Base-by-base conservation (phyloP, 2,329 filamentous ascomycete species). In the Monosporascus sp. region DNA sequence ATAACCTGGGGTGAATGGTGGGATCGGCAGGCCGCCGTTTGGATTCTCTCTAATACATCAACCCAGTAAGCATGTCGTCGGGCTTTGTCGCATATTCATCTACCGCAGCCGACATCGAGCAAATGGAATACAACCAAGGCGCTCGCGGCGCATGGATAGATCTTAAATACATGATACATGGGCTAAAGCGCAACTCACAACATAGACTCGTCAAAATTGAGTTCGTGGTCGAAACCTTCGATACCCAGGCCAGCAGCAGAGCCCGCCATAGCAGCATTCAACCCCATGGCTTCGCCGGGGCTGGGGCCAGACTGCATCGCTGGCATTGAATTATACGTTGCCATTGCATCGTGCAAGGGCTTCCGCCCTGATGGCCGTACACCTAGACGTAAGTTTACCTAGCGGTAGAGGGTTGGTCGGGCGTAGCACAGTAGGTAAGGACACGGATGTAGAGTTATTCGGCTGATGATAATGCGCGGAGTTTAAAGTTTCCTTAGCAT, bases 1-100 rank as follows among this genome's bases (percentile, higher is more conserved):
- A 71, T 85, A 86, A 5, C 76, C 73, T 3, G 80, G 78, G 3
- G 79, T 80, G 55, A 85, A 86, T 3, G 81, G 77, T 40, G 80
- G 63, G 5, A 70, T 62, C 41, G 73, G 69, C 17, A 79, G 63
- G 50, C 58, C 64, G 37, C 72, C 66, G 57, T 75, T 73, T 53
- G 77, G 74, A 53, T 70, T 72, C 55, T 75, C 71, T 53, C 73
- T 78, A 58, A 22, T 51, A 53, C 51, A 52, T 49, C 49, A 45
- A 51, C 60, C 55, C 48, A 53, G 50, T 48, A 47, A 38, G 22
- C 38, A 20, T 18, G 14, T 31, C 41, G 40, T 35, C 31, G 5
- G 11, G 31, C 11, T 52, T 53, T 28, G 53, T 31, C 49, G 51
- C 37, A 38, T 48, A 48, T 14, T 50, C 26, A 20, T 51, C 45